Percentiles rank a stretch among this genome's conserved stretches.
Evolutionary conservation across 495 filamentous ascomycete genomes (phyloP).

Genomic region (Podospora fimiseda): DNA sequence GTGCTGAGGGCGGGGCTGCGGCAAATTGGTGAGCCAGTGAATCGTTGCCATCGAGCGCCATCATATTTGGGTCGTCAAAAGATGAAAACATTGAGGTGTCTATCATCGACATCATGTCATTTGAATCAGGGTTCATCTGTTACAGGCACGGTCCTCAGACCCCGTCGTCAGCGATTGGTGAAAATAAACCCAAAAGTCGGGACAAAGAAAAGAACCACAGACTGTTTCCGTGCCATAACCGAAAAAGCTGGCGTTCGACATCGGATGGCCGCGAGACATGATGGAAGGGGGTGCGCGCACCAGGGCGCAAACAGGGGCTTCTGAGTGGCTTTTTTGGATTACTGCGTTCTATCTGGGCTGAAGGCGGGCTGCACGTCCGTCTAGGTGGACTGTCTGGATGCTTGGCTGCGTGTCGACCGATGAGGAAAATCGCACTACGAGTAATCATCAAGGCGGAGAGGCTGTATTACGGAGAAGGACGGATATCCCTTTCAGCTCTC

Average conservation of each 20-base stretch:
- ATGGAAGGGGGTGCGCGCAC: background rate
- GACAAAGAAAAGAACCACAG: slow-evolving; percentile 1
- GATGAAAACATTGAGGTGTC: slow-evolving; percentile 28
- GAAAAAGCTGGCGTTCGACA: slow-evolving; percentile 27
- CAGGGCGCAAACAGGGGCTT: background rate
- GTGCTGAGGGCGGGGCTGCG: slow-evolving; percentile 11
- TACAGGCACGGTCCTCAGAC: slow-evolving; percentile 11
- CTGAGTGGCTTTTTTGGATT: background rate
- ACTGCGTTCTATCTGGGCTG: too few relatives aligned
- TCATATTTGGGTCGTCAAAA: slow-evolving; percentile 30
- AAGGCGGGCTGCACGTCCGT: background rate
- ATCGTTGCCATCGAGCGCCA: slow-evolving; percentile 30
- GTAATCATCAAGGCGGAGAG: background rate
- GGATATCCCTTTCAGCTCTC: background rate
- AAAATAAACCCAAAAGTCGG: slow-evolving; percentile 5
- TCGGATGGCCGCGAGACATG: slow-evolving; percentile 36
- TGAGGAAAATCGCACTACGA: background rate
- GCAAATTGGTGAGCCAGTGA: slow-evolving; percentile 2
- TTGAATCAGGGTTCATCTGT: slow-evolving; percentile 26
- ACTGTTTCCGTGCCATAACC: slow-evolving; percentile 19
- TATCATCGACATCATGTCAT: slow-evolving; percentile 37
- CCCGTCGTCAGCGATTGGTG: slow-evolving; percentile 18
- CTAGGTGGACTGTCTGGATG: background rate
- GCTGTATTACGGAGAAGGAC: background rate
- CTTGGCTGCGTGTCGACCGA: slow-evolving; percentile 1